Evolutionary conservation across 345 rosid species (phyloP).

Genomic region (Eutrema heterophyllum): DNA sequence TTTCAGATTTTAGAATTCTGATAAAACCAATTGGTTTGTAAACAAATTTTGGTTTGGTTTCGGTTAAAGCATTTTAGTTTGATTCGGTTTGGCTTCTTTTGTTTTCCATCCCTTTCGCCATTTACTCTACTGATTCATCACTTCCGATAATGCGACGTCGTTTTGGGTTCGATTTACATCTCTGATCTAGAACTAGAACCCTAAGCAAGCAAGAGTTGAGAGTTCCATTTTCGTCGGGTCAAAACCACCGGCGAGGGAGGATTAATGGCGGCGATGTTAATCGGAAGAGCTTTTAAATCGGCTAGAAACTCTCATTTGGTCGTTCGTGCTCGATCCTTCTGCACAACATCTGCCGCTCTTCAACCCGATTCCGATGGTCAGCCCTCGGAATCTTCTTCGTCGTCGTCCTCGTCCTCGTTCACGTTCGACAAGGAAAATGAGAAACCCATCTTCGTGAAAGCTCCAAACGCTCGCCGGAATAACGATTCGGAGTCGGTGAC

Average conservation of each 20-base stretch:
- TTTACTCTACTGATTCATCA: neutral
- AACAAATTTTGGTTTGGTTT: neutral
- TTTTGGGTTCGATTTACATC: neutral
- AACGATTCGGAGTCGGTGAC: slow-evolving; percentile 49
- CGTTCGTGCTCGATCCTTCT: slow-evolving; percentile 33
- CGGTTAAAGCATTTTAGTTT: neutral
- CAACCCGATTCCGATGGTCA: slow-evolving; percentile 36
- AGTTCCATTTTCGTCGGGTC: neutral
- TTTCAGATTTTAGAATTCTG: too few species aligned
- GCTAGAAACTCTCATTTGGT: slow-evolving; percentile 21
- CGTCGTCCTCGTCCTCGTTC: slow-evolving; percentile 37
- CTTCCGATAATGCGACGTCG: neutral
- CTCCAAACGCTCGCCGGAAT: slow-evolving; percentile 27
- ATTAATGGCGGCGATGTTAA: slow-evolving; percentile 31
- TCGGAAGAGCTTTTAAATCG: slow-evolving; percentile 42
- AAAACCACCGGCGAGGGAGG: slow-evolving; percentile 12
- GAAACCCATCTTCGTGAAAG: slow-evolving; percentile 45
- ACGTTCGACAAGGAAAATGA: slow-evolving; percentile 37
- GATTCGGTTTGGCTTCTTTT: neutral
- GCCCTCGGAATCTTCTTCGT: slow-evolving; percentile 38
- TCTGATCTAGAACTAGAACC: slow-evolving; percentile 1
- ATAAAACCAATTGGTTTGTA: neutral
- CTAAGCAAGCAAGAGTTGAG: slow-evolving; percentile 1
- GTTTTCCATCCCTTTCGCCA: neutral
- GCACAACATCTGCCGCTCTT: slow-evolving; percentile 38